Base-by-base conservation (phyloP, 148 eudicot species). In the Camellia japonica region DNA sequence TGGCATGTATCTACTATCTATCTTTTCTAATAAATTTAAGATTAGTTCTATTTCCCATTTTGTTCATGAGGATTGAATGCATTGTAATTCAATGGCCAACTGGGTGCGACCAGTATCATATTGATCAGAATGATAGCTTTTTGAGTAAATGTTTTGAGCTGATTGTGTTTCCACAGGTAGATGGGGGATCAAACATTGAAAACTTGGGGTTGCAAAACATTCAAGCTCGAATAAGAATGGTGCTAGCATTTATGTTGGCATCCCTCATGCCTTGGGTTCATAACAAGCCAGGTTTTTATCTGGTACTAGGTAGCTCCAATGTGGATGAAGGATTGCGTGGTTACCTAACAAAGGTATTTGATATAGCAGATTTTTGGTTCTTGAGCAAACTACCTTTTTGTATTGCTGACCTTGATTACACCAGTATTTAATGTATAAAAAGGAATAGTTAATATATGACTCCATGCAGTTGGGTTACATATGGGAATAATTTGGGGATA, bases 221-320 rank as follows among this genome's bases (percentile, higher is more conserved):
- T 84, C 99, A 96, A 87, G 99, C 99, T 82, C 93, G 99, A 80
- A 89, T 92, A 63, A 91, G 99, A 84, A 96, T 96, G 99, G 97
- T 93, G 75, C 79, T 96, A 78, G 99, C 99, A 52, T 96, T 93
- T 76, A 96, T 93, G 98, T 83, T 96, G 73, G 99, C 99, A 44
- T 96, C 97, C 52, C 91, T 96, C 68, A 78, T 96, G 92, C 99
- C 99, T 71, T 96, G 99, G 99, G 99, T 92, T 85, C 99, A 96
- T 82, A 91, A 71, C 78, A 96, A 90, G 85, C 86, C 91, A 11
- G 99, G 99, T 68, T 96, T 93, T 84, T 96, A 92, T 88, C 88
- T 96, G 71, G 99, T 96, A 23, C 80, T 93, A 68, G 99, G 99
- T 68, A 92, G 99, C 90, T 93, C 99, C 76, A 93, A 96, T 82